A percentile compares a stretch with the other conserved stretches of the same genome.
Conservation (phyloP, 2,329 filamentous ascomycete genomes). For the Elsinoe fawcettii region DNA sequence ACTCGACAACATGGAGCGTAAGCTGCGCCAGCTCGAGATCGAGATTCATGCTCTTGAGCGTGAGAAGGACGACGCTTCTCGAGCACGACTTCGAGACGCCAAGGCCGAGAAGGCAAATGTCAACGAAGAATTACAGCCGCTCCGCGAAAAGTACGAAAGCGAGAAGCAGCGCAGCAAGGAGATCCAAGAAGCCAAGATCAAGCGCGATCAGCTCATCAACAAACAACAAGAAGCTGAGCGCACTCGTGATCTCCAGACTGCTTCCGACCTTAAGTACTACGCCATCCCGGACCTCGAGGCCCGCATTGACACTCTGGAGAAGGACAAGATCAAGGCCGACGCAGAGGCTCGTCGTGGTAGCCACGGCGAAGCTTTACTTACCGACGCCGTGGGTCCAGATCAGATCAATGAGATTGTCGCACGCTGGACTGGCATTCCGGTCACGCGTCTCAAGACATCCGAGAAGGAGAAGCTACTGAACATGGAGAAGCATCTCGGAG, state of each 20-base stretch:
- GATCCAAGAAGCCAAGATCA: constrained; percentile 90
- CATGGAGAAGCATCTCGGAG: constrained; percentile 82
- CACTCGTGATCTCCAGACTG: constrained; percentile 72
- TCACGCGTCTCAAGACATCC: constrained; percentile 84
- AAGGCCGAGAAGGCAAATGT: constrained; percentile 90
- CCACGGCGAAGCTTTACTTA: constrained; percentile 64
- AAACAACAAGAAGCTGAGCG: constrained; percentile 92
- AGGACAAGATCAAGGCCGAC: constrained; percentile 69
- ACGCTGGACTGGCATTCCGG: constrained; percentile 96
- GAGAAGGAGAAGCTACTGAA: constrained; percentile 98
- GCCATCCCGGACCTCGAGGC: constrained; percentile 87
- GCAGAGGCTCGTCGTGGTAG: constrained; percentile 59
- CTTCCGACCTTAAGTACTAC: constrained; percentile 93
- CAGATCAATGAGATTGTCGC: constrained; percentile 99
- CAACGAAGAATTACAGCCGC: constrained; percentile 81
- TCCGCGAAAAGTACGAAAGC: constrained; percentile 90
- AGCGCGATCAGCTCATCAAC: constrained; percentile 83
- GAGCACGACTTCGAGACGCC: constrained; percentile 70
- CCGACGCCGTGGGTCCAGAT: constrained; percentile 88
- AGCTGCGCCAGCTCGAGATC: constrained; percentile 83
- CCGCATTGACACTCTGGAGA: constrained; percentile 73
- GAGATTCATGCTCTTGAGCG: constrained; percentile 92
- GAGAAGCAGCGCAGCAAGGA: constrained; percentile 87
- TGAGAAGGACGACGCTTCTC: constrained; percentile 90
- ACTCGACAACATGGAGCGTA: constrained; percentile 88